Conservation (phyloP, 1,284 basidiomycete genomes). For the Amylostereum chailletii region DNA sequence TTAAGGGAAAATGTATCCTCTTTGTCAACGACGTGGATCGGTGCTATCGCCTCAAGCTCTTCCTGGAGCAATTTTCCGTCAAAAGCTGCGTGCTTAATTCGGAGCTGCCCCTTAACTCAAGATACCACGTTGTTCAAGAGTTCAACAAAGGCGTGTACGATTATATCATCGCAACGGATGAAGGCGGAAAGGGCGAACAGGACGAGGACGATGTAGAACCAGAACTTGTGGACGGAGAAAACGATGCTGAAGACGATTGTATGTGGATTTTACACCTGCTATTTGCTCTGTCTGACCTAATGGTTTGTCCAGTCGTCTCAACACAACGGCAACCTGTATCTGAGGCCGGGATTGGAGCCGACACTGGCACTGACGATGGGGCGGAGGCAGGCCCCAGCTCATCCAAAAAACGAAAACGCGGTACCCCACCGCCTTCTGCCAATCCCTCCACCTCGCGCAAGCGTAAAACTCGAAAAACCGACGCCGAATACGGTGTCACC, state of each 20-base stretch:
- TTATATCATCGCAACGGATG: constrained; percentile 98
- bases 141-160: constrained; percentile 99
- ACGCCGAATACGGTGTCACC: constrained; percentile 89
- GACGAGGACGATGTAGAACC: constrained; percentile 35
- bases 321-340: constrained; percentile 39
- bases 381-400: constrained; percentile 13
- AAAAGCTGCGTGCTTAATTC: constrained; percentile 96
- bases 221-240: constrained; percentile 26
- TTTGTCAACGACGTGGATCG: constrained; percentile 98
- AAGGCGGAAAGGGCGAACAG: constrained; percentile 51
- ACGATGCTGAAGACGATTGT: constrained; percentile 30
- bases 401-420: constrained; percentile 15
- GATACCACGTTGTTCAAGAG: constrained; percentile 93
- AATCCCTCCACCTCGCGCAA: constrained; percentile 9
- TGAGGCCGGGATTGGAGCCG: constrained; percentile 12
- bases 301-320: constrained; percentile 33
- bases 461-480: constrained; percentile 23
- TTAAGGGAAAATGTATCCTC: constrained; percentile 93
- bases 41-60: constrained; percentile 90
- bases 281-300: not conserved
- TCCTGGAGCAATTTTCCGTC: constrained; percentile 96
- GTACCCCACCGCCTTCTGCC: constrained; percentile 7
- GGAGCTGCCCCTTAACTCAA: constrained; percentile 90
- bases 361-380: constrained; percentile 9
- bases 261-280: not conserved